A percentile compares a stretch with the other conserved stretches of the same genome.
These are phyloP conservation scores for Gypsophila paniculata DNA, from an alignment of 179 eudicot genomes.

Conservation along the genomic window DNA sequence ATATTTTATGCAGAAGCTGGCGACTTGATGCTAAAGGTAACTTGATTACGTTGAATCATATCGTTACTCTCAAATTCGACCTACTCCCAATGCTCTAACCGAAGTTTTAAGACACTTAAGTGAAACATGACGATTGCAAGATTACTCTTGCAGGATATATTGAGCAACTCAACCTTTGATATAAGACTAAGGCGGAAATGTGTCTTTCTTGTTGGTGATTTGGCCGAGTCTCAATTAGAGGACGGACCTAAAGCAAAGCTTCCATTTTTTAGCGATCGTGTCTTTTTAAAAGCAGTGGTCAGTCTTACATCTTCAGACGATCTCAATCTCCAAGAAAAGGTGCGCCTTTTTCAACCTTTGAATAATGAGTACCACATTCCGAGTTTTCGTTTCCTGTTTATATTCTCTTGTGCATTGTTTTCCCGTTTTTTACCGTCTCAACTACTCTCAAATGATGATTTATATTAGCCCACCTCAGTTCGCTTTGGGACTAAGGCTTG, in stretches of 20 bases:
- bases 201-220: slow-evolving; percentile 67
- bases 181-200: slow-evolving; percentile 64
- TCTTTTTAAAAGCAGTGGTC: slow-evolving; percentile 66
- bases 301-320: slow-evolving; percentile 54
- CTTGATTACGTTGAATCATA: neutral
- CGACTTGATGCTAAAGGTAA: slow-evolving; percentile 80
- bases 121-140: slow-evolving; percentile 19
- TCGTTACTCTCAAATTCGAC: neutral
- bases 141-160: slow-evolving; percentile 54
- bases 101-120: neutral
- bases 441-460: too few species aligned
- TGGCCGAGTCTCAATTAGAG: slow-evolving; percentile 56
- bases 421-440: too few species aligned
- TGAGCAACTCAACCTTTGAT: slow-evolving; percentile 69
- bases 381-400: neutral
- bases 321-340: slow-evolving; percentile 95
- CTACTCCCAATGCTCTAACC: neutral
- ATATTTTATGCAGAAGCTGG: slow-evolving; percentile 72
- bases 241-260: slow-evolving; percentile 37
- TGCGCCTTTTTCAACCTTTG: slow-evolving; percentile 16
- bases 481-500: too few species aligned
- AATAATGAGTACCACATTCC: neutral
- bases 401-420: too few species aligned
- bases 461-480: too few species aligned
- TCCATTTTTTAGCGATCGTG: slow-evolving; percentile 52